These are phyloP conservation scores for Hygrophila difformis DNA, from an alignment of 257 asterid genomes.

Conservation along the genomic window DNA sequence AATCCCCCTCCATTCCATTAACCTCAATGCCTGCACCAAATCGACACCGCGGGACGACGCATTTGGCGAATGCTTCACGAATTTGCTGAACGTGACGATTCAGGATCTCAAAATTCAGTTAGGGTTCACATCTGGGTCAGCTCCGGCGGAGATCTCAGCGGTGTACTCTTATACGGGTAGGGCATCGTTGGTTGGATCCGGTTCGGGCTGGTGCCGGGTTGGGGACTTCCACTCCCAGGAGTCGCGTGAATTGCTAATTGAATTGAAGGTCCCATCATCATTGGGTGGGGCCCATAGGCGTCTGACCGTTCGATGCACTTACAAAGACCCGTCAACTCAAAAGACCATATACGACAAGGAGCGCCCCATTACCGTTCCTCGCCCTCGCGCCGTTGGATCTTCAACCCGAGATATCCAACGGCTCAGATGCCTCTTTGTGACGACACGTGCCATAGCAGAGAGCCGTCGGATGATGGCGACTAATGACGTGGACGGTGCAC, in stretches of 20 bases:
- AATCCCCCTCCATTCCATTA: slow-evolving; percentile 56
- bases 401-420: slow-evolving; percentile 51
- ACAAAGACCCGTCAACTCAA: slow-evolving; percentile 87
- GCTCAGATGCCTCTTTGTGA: slow-evolving; percentile 53
- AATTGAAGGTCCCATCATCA: slow-evolving; percentile 70
- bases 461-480: slow-evolving; percentile 50
- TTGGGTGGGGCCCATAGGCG: slow-evolving; percentile 62
- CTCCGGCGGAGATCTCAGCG: slow-evolving; percentile 53
- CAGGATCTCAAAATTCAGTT: slow-evolving; percentile 63
- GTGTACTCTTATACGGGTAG: slow-evolving; percentile 47
- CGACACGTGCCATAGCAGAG: slow-evolving; percentile 85
- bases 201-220: slow-evolving; percentile 49
- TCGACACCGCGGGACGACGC: slow-evolving; percentile 32
- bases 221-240: slow-evolving; percentile 81
- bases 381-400: slow-evolving; percentile 68
- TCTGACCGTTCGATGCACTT: slow-evolving; percentile 69
- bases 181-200: slow-evolving; percentile 56
- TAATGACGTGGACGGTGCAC: slow-evolving; percentile 58
- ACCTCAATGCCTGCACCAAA: slow-evolving; percentile 39
- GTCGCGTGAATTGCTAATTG: slow-evolving; percentile 69
- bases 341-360: slow-evolving; percentile 53
- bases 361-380: slow-evolving; percentile 52
- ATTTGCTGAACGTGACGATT: slow-evolving; percentile 35
- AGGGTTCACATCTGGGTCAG: slow-evolving; percentile 47
- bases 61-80: slow-evolving; percentile 33